Percentiles rank a stretch among this genome's conserved stretches.
Evolutionary conservation across 345 rosid genomes (phyloP).

Genomic region (Gynandropsis gynandra): DNA sequence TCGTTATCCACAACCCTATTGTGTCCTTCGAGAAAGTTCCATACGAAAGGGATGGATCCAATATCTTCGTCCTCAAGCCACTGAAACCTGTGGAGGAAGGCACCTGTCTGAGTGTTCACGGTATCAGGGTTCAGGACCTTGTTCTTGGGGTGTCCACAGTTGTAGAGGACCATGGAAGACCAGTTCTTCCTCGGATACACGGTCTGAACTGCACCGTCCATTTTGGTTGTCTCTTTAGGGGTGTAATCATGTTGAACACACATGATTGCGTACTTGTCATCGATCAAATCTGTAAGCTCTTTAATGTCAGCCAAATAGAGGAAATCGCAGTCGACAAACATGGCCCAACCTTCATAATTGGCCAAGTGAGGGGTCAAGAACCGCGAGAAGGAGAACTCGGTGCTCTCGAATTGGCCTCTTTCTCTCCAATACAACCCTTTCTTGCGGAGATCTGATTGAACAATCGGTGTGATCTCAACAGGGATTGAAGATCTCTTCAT

Average conservation of each 20-base stretch:
- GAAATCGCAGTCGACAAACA: conserved; percentile 96
- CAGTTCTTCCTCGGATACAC: conserved; percentile 96
- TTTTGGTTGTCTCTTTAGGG: conserved; percentile 85
- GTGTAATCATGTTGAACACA: conserved; percentile 93
- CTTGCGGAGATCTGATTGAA: conserved; percentile 74
- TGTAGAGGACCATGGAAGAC: conserved; percentile 98
- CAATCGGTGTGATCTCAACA: conserved; percentile 64
- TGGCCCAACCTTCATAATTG: conserved; percentile 79
- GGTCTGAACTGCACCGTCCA: conserved; percentile 96
- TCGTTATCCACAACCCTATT: conserved; percentile 64
- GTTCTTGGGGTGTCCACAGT: conserved; percentile 90
- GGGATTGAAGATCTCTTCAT: conserved; percentile 74
- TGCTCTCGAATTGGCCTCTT: conserved; percentile 78
- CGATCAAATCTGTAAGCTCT: conserved; percentile 59
- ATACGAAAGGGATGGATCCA: conserved; percentile 72
- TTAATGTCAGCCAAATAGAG: conserved; percentile 82
- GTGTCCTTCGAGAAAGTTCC: conserved; percentile 98
- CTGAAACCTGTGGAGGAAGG: conserved; percentile 92
- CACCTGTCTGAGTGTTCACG: conserved; percentile 74
- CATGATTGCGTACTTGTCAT: conserved; percentile 87
- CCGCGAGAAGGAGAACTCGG: conserved; percentile 88
- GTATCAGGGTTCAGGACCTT: conserved; percentile 53
- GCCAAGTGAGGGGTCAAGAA: conserved; percentile 87
- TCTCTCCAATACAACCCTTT: conserved; percentile 77
- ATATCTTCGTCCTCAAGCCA: conserved; percentile 90